Base-by-base conservation (phyloP, 352 stramenopile species). In the Globisporangium spiculum region DNA sequence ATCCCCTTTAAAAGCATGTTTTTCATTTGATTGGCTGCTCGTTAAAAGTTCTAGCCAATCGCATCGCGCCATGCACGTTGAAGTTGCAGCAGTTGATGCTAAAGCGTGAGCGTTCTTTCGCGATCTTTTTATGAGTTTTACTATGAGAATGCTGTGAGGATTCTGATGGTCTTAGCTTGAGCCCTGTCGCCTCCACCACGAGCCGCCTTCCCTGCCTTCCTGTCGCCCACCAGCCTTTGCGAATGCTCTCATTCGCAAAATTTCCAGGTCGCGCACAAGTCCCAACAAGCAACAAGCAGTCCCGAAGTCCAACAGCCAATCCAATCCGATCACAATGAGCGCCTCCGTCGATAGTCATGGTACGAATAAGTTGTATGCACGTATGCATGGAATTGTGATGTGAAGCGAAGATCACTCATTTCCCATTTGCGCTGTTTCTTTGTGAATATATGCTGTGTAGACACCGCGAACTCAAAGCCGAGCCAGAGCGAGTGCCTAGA, bases 401-500 rank as follows among this genome's bases (percentile, higher is more conserved):
- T 36, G 32, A 6, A 36, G 32, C 32, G 27, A 24, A 14, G 3
- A 24, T 18, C 4, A 9, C 27, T 63, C 24, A 50, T 20, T 14
- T 1, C 30, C 3, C 1, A 0, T 10, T 6, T 14, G 26, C 1
- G 9, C 26, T 65, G 18, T n/a, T 6, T 53, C 16, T 44, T 22
- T 59, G 5, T 26, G 18, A 53, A 48, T 32, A 2, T 2, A 9
- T 44, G 53, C 48, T 9, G 0, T 24, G 55, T 24, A 16, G 20
- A 7, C 60, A 84, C 44, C 1, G 0, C 44, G 0, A 77, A 82
- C 9, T 65, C 69, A 5, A 63, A 66, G 20, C 70, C 66, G 18
- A 81, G 61, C 56, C 82, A 83, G 70, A 67, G 60, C 18, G 79
- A 92, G 71, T 94, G 86, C 68, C 68, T 91, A n/a, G 80, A 91